Base-by-base conservation (phyloP, 2,329 filamentous ascomycete species). In the Pyrenochaeta sp. region DNA sequence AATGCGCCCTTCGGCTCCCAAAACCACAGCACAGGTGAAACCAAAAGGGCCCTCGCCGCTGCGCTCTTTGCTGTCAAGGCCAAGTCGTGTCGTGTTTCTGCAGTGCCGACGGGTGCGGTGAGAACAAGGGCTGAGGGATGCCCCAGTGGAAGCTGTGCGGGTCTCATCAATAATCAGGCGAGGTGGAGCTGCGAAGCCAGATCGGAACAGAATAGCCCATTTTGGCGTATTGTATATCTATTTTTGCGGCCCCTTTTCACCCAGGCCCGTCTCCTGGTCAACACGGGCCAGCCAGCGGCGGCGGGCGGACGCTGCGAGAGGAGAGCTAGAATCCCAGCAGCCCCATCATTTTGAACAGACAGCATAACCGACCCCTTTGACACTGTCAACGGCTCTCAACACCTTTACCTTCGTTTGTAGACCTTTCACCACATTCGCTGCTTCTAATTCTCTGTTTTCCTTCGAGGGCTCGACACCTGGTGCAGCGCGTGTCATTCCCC, bases 371-470 rank as follows among this genome's bases (percentile, higher is more conserved):
- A 58, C 64, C 60, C 63, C 61, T 61, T 60, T 59, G 55, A 51
- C 37, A 49, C 59, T 51, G 53, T 55, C 57, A 66, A 67, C 60
- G 56, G 59, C 56, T 45, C 40, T 63, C 46, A 35, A 51, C 50
- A 14, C 46, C 53, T 58, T 43, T 65, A 60, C 71, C 59, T 70
- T 72, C 69, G 67, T 73, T 73, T 67, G 44, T 64, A 51, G 44
- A 45, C 50, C 46, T 58, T 51, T 57, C 43, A 51, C 52, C 57
- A 73, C 71, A 50, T 50, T 74, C 72, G 72, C 66, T 75, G 66
- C 54, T 62, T 54, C 52, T 67, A 63, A 57, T 67, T 56, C 58
- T 46, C 23, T 27, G n/a, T 39, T 44, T 51, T 50, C 43, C 31
- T 42, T 46, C 35, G 51, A 23, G 33, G 45, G 21, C 30, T 23